Base-by-base conservation (phyloP, 768 basidiomycete species). In the Ramaria rubella region DNA sequence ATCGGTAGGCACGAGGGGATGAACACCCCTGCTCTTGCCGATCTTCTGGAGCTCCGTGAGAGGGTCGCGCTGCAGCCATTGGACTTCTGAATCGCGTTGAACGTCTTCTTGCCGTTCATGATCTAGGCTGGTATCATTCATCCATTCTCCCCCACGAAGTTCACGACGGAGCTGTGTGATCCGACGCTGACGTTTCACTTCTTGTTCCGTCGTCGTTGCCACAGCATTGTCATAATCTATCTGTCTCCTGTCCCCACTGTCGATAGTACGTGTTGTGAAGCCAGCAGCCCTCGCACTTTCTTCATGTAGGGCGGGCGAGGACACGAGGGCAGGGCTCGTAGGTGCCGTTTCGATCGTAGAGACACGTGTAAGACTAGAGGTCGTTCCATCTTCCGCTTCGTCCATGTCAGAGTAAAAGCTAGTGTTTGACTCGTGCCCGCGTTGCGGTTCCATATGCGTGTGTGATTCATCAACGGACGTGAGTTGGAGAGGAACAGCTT, bases 131-230 rank as follows among this genome's bases (percentile, higher is more conserved):
- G 11, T 38, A 38, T 38, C 36, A 11, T 11, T 38, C n/a, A 38
- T 38, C 11, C 11, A n/a, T n/a, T n/a, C n/a, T n/a, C 38, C 21
- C 9, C 19, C 45, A 24, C 8, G 8, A 4, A 48, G 27, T 24
- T 48, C 45, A 17, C 52, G 38, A 14, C 52, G 52, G 36, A 54
- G 43, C 9, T n/a, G 43, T 6, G 52, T 36, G 29, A 54, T 19
- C 11, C 23, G 17, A 9, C n/a, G 40, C 40, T 4, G 40, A 2
- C 3, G 40, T 42, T 17, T 36, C 8, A 17, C 34, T 17, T 36
- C 34, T 17, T 17, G 17, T 36, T 36, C 34, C 34, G n/a, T n/a
- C n/a, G n/a, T n/a, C n/a, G n/a, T n/a, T n/a, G n/a, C n/a, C n/a
- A n/a, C n/a, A n/a, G n/a, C n/a, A n/a, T n/a, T n/a, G n/a, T n/a